Evolutionary conservation across 2,329 filamentous ascomycete species (phyloP).

Genomic region (Sporothrix schenckii): DNA sequence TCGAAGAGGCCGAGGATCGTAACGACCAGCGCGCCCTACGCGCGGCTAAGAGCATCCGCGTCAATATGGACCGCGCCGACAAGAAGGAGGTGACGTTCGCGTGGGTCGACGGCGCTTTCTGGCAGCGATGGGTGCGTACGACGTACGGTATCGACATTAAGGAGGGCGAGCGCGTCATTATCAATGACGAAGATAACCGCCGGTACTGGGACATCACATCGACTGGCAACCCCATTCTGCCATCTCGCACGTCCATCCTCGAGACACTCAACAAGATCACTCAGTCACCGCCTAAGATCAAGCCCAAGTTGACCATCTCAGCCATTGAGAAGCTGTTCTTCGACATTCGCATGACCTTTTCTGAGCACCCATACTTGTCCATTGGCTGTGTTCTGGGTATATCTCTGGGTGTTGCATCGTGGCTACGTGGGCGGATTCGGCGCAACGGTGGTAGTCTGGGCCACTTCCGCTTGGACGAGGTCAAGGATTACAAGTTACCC

Average conservation of each 20-base stretch:
- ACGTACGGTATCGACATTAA: slow-evolving; percentile 90
- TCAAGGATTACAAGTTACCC: slow-evolving; percentile 65
- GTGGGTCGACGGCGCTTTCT: slow-evolving; percentile 96
- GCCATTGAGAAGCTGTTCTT: slow-evolving; percentile 72
- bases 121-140: slow-evolving; percentile 95
- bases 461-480: slow-evolving; percentile 63
- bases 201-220: slow-evolving; percentile 93
- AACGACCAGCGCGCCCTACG: slow-evolving; percentile 85
- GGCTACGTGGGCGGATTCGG: slow-evolving; percentile 59
- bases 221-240: slow-evolving; percentile 85
- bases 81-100: slow-evolving; percentile 91
- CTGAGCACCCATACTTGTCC: slow-evolving; percentile 62
- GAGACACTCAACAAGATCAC: slow-evolving; percentile 79
- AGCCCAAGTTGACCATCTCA: slow-evolving; percentile 75
- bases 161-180: slow-evolving; percentile 88
- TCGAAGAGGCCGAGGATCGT: slow-evolving; percentile 94
- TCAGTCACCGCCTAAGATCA: slow-evolving; percentile 68
- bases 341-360: slow-evolving; percentile 61
- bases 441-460: slow-evolving; percentile 52
- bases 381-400: slow-evolving; percentile 62
- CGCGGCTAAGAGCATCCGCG: slow-evolving; percentile 84
- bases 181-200: slow-evolving; percentile 95
- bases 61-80: slow-evolving; percentile 85
- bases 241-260: slow-evolving; percentile 85
- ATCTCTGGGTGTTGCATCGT: slow-evolving; percentile 55